Conservation (phyloP, 805 yeast genomes). For the Ogataea paradorogensis region DNA sequence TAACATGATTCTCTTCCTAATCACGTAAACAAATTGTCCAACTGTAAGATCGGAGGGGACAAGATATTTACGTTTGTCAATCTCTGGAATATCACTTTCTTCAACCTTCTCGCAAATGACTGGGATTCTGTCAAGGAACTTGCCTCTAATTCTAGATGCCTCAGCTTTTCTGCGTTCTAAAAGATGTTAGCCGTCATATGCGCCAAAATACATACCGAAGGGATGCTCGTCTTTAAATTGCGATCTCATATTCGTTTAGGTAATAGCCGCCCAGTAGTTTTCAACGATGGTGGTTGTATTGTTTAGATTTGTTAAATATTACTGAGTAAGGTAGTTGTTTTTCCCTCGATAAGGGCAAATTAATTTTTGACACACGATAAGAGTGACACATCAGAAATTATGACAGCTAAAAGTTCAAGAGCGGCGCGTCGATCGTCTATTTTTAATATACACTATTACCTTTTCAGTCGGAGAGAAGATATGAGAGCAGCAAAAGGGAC, state of each 20-base stretch:
- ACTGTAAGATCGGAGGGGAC: conserved; percentile 96
- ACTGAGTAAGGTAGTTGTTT: conserved; percentile 6
- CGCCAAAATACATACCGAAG: conserved; percentile 57
- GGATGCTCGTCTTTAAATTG: conserved; percentile 95
- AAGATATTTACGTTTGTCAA: conserved; percentile 94
- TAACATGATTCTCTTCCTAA: conserved; percentile 90
- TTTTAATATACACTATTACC: conserved; percentile 10
- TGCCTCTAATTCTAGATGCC: conserved; percentile 83
- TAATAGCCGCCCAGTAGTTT: conserved; percentile 3
- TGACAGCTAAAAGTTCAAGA: conserved; percentile 5
- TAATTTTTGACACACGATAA: conserved; percentile 16
- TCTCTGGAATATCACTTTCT: conserved; percentile 91
- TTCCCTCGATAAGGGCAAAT: conserved; percentile 17
- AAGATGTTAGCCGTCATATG: conserved; percentile 2
- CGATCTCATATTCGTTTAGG: conserved; percentile 61
- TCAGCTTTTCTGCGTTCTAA: conserved; percentile 88
- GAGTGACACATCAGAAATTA: conserved; percentile 12
- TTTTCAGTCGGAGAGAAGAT: conserved; percentile 14
- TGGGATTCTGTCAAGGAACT: conserved; percentile 90
- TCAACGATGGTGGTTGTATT: conserved; percentile 1
- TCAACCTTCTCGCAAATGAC: conserved; percentile 97
- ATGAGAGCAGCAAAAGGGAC: conserved; percentile 6
- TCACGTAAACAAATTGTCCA: conserved; percentile 97
- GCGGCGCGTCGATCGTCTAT: conserved; percentile 19
- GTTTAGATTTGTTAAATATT: conserved; percentile 1